These are phyloP conservation scores for Flaveria trinervia DNA, from an alignment of 129 eudicot species.

Conservation along the genomic window DNA sequence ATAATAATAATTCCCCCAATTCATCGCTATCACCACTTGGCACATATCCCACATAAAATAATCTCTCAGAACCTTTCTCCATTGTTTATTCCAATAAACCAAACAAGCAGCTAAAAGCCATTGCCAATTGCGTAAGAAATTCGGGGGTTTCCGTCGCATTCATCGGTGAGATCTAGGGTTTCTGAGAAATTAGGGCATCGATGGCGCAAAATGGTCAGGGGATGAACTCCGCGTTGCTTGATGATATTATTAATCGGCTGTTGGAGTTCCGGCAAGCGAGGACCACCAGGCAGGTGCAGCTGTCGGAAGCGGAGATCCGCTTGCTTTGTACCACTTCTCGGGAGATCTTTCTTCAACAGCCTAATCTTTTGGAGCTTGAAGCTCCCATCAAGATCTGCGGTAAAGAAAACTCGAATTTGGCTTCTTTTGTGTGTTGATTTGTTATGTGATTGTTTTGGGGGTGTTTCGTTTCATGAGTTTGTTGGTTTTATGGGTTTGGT, in stretches of 20 bases:
- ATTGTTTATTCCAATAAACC: slow-evolving; percentile 24
- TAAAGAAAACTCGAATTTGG: slow-evolving; percentile 19
- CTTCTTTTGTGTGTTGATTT: not conserved
- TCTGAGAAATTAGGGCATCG: slow-evolving; percentile 12
- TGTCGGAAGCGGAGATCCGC: slow-evolving; percentile 78
- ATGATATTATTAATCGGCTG: slow-evolving; percentile 64
- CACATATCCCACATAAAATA: slow-evolving; percentile 8
- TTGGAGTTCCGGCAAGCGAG: slow-evolving; percentile 69
- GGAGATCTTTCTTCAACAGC: slow-evolving; percentile 68
- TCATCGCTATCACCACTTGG: slow-evolving; percentile 32
- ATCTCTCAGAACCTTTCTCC: not conserved
- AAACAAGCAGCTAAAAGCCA: slow-evolving; percentile 10
- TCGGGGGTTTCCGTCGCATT: slow-evolving; percentile 19
- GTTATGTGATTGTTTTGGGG: not conserved
- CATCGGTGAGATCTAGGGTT: slow-evolving; percentile 35
- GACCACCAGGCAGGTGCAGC: slow-evolving; percentile 73
- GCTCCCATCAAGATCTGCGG: slow-evolving; percentile 93
- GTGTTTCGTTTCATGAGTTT: too few relatives aligned
- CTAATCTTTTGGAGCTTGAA: slow-evolving; percentile 74
- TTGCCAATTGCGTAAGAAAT: slow-evolving; percentile 27
- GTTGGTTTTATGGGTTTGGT: too few relatives aligned
- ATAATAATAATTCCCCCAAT: not conserved
- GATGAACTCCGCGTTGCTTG: slow-evolving; percentile 55
- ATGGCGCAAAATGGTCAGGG: slow-evolving; percentile 58
- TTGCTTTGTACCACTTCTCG: slow-evolving; percentile 53